Evolutionary conservation across 345 rosid genomes (phyloP), one percentile per base, ranked within the genome.

Genomic region (Citrus hindsii): DNA sequence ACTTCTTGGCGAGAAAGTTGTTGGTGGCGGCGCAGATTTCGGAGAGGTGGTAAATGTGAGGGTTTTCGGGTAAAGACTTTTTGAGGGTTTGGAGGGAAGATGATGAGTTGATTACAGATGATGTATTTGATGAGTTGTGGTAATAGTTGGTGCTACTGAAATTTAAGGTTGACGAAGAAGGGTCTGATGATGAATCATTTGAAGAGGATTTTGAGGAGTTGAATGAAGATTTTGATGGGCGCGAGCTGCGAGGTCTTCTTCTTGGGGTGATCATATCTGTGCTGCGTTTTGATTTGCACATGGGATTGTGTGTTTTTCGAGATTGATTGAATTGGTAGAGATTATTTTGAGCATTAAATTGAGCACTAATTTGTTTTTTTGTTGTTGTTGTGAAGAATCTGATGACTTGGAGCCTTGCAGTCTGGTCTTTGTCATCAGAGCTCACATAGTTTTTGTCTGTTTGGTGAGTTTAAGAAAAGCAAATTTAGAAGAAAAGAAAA

Each of bases 1-100:
- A 33, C 73, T 75, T 76, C 38, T 82, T 79, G 65, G 85, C 73
- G n/a, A 78, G 78, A 81, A 85, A 84, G 84, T 84, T 81, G 83
- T 87, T 85, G 61, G 88, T 82, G 66, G 88, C 86, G 56, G 88
- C 37, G 9, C 80, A 77, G 65, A 85, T 85, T 63, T 85, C 85
- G 63, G 88, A 82, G 74, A 85, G 37, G 63, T 72, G 53, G 58
- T 85, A 82, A 76, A 85, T 78, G 81, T 80, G 81, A 4, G 86
- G 83, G 70, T 37, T 72, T 9, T 79, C 79, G 7, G 80, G 51
- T 21, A 79, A 55, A 35, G 85, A 77, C 0, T 77, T 69, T 12
- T 69, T 79, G 77, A 84, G 83, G 64, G 70, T 74, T 21, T 77
- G 6, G 67, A 69, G 83, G 8, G 91, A 82, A 12, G 81, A 75